phyloP scores from a whole-genome alignment of 2,329 filamentous ascomycete genomes.

The Penicillium verrucosum region DNA sequence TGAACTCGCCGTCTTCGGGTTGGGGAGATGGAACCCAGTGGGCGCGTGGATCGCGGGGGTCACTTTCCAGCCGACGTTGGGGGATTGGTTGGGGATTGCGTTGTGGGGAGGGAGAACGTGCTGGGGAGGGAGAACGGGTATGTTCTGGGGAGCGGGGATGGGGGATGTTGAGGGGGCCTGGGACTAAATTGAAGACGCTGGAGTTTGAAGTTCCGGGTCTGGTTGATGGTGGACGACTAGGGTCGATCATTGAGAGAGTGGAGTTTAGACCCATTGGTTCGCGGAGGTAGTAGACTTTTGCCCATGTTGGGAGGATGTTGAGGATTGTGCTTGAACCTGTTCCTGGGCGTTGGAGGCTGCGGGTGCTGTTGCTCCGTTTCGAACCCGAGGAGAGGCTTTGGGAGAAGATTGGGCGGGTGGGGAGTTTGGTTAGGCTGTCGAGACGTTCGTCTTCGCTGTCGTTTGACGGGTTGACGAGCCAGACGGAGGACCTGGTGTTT shows the following conservation, averaged over 20 bases:
- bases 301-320: constrained; percentile 48
- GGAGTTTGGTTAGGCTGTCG: constrained; percentile 38
- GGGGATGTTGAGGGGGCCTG: constrained; percentile 30
- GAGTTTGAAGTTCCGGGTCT: constrained; percentile 32
- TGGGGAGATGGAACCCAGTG: constrained; percentile 41
- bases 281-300: constrained; percentile 67
- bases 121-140: neutral
- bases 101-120: constrained; percentile 1
- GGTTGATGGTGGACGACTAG: constrained; percentile 19
- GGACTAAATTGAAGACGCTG: constrained; percentile 31
- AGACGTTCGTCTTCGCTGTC: constrained; percentile 34
- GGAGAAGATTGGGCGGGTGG: constrained; percentile 32
- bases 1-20: constrained; percentile 17
- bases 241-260: constrained; percentile 41
- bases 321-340: constrained; percentile 47
- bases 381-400: constrained; percentile 46
- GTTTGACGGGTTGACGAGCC: constrained; percentile 35
- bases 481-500: constrained; percentile 30
- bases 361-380: constrained; percentile 35
- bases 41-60: constrained; percentile 42
- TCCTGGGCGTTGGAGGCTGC: constrained; percentile 36
- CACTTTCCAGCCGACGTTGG: constrained; percentile 26
- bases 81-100: constrained; percentile 2
- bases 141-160: constrained; percentile 17
- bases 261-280: constrained; percentile 54